Evolutionary conservation across 345 rosid genomes (phyloP), one percentile per base, ranked within the genome.

Genomic region (thale cress (Arabidopsis thaliana)): DNA sequence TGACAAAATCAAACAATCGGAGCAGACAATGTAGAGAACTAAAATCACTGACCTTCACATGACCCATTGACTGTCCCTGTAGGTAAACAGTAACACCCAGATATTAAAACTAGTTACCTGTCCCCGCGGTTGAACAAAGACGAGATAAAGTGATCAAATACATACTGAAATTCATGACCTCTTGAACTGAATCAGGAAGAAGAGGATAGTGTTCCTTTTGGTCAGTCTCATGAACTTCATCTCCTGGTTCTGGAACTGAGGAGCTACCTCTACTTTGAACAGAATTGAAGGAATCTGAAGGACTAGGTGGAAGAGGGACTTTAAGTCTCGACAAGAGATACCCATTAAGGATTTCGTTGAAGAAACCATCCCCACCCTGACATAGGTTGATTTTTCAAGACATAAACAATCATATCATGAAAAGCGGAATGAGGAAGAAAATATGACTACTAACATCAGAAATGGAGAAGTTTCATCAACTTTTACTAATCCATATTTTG

Each of bases 351-450:
- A 90, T 78, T 79, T 91, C 97, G 70, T 91, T 91, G 82, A 94
- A 94, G 88, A 94, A 94, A 40, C 97, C 98, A 84, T 90, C 98
- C 49, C 98, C 97, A 51, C 98, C 98, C 98, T 94, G 81, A 59
- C 63, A 44, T 24, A 25, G 6, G 13, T 62, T 10, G 30, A 41
- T 6, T 28, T 64, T 36, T 32, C 5, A 71, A 40, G 55, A 37
- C 30, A 40, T 48, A 2, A 37, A 45, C 46, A 28, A 42, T 14
- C 64, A 55, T 44, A 11, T 62, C 23, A 49, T 14, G 30, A 24
- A 65, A 74, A 65, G 71, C 40, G 1, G 0, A 9, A 42, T 23
- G 71, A 46, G 41, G 4, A 74, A 24, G 20, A 34, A 57, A 65
- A 45, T 36, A 24, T 20, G 72, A 58, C 53, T 67, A 66, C 66